Evolutionary conservation across 2,329 filamentous ascomycete genomes (phyloP).

Genomic region (Ascomycota sp.): DNA sequence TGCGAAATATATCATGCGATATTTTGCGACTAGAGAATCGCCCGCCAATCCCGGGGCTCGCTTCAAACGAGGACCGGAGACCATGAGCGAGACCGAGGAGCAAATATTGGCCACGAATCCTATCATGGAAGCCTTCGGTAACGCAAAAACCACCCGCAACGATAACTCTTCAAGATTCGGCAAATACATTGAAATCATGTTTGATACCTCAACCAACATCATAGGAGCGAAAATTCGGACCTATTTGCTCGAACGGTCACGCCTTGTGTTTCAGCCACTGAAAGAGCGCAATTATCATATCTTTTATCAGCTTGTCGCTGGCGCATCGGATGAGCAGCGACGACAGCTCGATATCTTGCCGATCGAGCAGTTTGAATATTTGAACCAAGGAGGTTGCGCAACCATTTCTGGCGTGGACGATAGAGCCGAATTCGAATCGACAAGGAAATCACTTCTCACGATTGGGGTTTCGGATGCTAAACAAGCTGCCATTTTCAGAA

Average conservation of each 20-base stretch:
- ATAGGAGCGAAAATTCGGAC: slow-evolving; percentile 94
- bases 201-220: slow-evolving; percentile 83
- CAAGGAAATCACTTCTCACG: slow-evolving; percentile 62
- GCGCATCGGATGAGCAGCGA: slow-evolving; percentile 64
- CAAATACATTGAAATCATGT: slow-evolving; percentile 99
- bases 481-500: slow-evolving; percentile 68
- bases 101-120: slow-evolving; percentile 95
- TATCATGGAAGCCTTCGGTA: slow-evolving; percentile 98
- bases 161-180: slow-evolving; percentile 98
- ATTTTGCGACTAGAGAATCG: slow-evolving; percentile 91
- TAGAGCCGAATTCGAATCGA: slow-evolving; percentile 77
- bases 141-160: slow-evolving; percentile 97
- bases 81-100: slow-evolving; percentile 96
- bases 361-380: slow-evolving; percentile 80
- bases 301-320: slow-evolving; percentile 90
- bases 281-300: slow-evolving; percentile 98
- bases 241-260: slow-evolving; percentile 82
- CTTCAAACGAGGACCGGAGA: slow-evolving; percentile 48
- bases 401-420: slow-evolving; percentile 89
- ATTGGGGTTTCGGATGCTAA: slow-evolving; percentile 59
- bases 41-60: slow-evolving; percentile 67
- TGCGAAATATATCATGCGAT: slow-evolving; percentile 99
- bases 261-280: slow-evolving; percentile 86
- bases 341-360: slow-evolving; percentile 59
- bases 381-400: slow-evolving; percentile 84